Conservation (phyloP, 2,329 filamentous ascomycete genomes). For the Penicillium italicum region DNA sequence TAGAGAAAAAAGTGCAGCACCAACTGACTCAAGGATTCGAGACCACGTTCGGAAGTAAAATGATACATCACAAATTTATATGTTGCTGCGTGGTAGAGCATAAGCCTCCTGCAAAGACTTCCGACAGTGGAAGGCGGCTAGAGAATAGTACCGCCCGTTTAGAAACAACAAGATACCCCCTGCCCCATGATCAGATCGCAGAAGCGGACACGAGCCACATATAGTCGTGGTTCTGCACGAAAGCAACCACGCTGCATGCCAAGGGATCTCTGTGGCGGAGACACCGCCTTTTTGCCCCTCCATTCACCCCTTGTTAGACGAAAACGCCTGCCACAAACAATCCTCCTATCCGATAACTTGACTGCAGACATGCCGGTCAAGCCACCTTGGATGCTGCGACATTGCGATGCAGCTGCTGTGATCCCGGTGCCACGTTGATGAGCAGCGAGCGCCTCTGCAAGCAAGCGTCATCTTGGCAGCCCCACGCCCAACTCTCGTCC, state of each 20-base stretch:
- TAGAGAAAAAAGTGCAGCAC: constrained; percentile 13
- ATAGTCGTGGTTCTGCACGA: constrained; percentile 16
- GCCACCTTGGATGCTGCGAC: background rate
- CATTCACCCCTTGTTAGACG: constrained; percentile 1
- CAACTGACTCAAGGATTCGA: constrained; percentile 6
- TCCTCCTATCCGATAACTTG: background rate
- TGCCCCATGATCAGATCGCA: constrained; percentile 6
- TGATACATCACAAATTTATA: constrained; percentile 6
- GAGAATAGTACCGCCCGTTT: background rate
- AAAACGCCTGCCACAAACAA: constrained; percentile 1
- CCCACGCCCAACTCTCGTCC: constrained; percentile 7
- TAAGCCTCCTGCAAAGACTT: background rate
- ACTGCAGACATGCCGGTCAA: constrained; percentile 11
- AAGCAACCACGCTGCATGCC: constrained; percentile 15
- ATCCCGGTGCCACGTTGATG: constrained; percentile 18
- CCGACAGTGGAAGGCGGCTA: background rate
- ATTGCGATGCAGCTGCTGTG: constrained; percentile 15
- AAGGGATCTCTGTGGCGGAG: constrained; percentile 19
- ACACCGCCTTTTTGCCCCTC: constrained; percentile 23
- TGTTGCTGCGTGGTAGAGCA: background rate
- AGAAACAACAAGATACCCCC: background rate
- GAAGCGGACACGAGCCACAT: constrained; percentile 15
- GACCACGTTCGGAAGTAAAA: background rate
- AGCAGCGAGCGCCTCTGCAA: constrained; percentile 6
- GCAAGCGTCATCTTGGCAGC: constrained; percentile 13